A percentile compares a stretch with the other conserved stretches of the same genome.
Conservation (phyloP, 129 eudicot species). For the Oenanthe sinensis region DNA sequence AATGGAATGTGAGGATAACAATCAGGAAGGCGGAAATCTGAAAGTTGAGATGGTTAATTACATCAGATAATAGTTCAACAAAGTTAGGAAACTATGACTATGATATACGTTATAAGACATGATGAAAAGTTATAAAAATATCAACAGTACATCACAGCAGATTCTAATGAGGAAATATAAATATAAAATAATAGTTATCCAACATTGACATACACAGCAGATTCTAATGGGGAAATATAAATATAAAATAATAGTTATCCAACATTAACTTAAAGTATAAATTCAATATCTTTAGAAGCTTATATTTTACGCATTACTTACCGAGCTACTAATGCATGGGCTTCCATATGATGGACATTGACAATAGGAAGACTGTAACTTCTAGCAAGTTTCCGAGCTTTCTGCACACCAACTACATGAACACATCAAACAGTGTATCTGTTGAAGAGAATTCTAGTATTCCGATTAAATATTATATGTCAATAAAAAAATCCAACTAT, state of each 20-base stretch:
- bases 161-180: background rate
- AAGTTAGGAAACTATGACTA: background rate
- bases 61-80: background rate
- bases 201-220: no score
- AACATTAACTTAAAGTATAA: background rate
- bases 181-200: no score
- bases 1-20: background rate
- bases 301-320: constrained; percentile 9
- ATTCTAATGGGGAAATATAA: background rate
- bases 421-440: constrained; percentile 8
- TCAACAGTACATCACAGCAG: background rate
- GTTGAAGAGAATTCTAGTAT: constrained; percentile 2
- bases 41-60: background rate
- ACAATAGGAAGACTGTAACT: constrained; percentile 64
- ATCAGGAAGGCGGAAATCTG: background rate
- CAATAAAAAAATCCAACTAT: background rate
- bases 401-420: constrained; percentile 77
- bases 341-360: constrained; percentile 99
- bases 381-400: constrained; percentile 85
- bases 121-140: background rate
- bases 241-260: no score
- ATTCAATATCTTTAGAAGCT: background rate
- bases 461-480: background rate
- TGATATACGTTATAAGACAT: background rate
- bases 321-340: constrained; percentile 96